Conservation (phyloP, 1,284 basidiomycete genomes). For the Microbotryum lychnidis-dioicae region DNA sequence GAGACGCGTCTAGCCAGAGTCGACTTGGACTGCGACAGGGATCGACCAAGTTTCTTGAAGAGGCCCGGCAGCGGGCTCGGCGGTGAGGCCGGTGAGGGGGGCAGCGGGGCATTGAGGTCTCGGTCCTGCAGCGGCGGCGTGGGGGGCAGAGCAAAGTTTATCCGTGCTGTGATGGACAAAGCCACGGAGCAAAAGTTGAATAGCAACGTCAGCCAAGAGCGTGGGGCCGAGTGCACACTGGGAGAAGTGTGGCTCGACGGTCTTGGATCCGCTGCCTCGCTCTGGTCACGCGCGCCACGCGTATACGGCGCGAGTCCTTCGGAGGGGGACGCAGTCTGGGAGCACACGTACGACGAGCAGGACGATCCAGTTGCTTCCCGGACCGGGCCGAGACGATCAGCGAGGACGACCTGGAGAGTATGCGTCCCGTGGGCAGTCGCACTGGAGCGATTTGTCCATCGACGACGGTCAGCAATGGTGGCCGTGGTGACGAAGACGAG, state of each 20-base stretch:
- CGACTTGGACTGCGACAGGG: slow-evolving; percentile 13
- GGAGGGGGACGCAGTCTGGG: not conserved
- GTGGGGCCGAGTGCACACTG: no score
- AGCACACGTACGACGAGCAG: not conserved
- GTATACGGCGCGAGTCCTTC: no score
- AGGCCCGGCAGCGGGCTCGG: slow-evolving; percentile 1
- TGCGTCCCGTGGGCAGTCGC: not conserved
- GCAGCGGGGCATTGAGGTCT: not conserved
- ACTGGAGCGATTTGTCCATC: not conserved
- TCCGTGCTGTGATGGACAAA: not conserved
- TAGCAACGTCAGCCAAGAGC: not conserved
- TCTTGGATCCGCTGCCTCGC: no score
- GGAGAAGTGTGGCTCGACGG: no score
- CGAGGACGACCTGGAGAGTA: not conserved
- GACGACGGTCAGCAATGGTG: not conserved
- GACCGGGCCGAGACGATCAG: not conserved
- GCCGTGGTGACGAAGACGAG: no score
- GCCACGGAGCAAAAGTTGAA: not conserved
- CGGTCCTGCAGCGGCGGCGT: not conserved
- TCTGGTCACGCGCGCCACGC: no score
- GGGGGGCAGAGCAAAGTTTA: not conserved
- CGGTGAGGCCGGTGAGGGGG: not conserved
- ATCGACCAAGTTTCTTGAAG: slow-evolving; percentile 14
- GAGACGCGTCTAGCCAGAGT: slow-evolving; percentile 16
- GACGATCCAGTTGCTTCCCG: not conserved